Evolutionary conservation across 225 moss, liverwort and hornwort species (phyloP), one percentile per base, ranked within the genome.

Genomic region (Polytrichum commune): DNA sequence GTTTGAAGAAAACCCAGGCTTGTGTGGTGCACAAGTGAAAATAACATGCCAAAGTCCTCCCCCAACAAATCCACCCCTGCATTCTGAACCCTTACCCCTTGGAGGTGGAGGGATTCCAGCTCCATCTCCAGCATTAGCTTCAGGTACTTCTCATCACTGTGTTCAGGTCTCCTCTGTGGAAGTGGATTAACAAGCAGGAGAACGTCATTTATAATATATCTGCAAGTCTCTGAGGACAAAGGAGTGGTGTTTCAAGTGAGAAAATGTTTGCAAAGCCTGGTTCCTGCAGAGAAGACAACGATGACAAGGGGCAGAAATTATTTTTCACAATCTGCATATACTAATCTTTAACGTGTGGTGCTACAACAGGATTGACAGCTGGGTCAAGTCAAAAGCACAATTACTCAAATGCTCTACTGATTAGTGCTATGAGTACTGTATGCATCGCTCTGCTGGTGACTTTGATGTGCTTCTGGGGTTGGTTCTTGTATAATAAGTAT

Each of bases 11-110:
- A 95, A 95, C 33, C 74, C 82, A 77, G 91, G 80, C 46, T 87
- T 95, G 30, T 95, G 95, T 84, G 95, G 95, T 56, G 69, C 89
- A 64, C 95, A 95, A 77, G 78, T 95, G 61, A 87, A 89, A 56
- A 32, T 79, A 54, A 29, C 66, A 8, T 95, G 92, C 67, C 33
- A 73, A 53, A 78, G 54, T 54, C 23, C 63, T 23, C 67, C 75
- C 58, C 71, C 72, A 64, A 30, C 72, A 75, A 81, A 67, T 66
- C 72, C 84, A 72, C 85, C 90, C 8, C 69, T 75, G 18, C 81
- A 67, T 29, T 82, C 82, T 74, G 69, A 79, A 69, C 82, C 78
- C 56, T 55, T 74, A 46, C 78, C 84, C 68, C 62, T 76, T 56
- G 66, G 76, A 68, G 76, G 63, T 69, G 65, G 73, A 72, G 64